A percentile compares a stretch with the other conserved stretches of the same genome.
phyloP scores from a whole-genome alignment of 331 rosid genomes.

The Dryas integrifolia region DNA sequence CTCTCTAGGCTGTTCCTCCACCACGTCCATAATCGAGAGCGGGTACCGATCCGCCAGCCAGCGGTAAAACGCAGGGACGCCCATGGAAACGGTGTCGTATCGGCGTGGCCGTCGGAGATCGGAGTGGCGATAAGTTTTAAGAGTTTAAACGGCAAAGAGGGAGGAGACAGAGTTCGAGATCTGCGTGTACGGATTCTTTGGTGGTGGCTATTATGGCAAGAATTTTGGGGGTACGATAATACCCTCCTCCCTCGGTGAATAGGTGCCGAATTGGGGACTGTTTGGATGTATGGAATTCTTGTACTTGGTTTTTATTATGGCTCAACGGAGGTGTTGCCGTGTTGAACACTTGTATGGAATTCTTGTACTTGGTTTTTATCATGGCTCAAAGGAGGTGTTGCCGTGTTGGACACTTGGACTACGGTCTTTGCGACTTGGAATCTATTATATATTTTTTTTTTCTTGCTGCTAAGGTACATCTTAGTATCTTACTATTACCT shows the following conservation, averaged over 20 bases:
- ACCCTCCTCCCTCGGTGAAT: background rate
- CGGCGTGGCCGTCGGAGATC: conserved; percentile 28
- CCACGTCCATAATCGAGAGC: conserved; percentile 66
- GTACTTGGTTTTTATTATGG: background rate
- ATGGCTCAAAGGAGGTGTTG: background rate
- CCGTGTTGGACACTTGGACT: too few species aligned
- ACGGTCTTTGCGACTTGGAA: too few species aligned
- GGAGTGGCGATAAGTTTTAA: background rate
- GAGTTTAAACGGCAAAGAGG: background rate
- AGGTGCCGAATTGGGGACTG: background rate
- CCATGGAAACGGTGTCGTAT: conserved; percentile 55
- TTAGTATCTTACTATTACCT: too few species aligned
- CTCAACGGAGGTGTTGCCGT: background rate
- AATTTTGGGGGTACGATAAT: background rate
- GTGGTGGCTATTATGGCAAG: background rate
- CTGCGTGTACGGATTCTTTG: conserved; percentile 14
- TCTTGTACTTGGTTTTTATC: background rate
- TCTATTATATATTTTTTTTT: too few species aligned
- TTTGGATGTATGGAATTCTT: background rate
- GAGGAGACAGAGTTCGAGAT: background rate
- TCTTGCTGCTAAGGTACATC: too few species aligned
- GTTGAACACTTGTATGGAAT: background rate
- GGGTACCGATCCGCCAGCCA: conserved; percentile 98
- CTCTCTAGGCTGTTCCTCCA: conserved; percentile 55
- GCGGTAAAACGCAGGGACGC: conserved; percentile 97